A percentile compares a stretch with the other conserved stretches of the same genome.
Evolutionary conservation across 1,284 basidiomycete genomes (phyloP).

Genomic region (Apiotrichum sp.): DNA sequence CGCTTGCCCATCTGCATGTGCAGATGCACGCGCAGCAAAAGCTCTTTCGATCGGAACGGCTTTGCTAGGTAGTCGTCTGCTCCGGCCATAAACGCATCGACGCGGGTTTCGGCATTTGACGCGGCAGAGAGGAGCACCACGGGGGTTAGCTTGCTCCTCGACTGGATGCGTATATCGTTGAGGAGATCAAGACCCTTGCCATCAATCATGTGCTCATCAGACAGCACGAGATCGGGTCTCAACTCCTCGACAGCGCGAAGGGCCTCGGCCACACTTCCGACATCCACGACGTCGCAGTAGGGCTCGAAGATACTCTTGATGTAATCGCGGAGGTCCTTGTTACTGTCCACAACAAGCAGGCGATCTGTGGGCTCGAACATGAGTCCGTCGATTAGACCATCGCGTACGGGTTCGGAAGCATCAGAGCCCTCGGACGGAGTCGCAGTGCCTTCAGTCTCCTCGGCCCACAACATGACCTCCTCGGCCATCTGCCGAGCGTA

Average conservation of each 20-base stretch:
- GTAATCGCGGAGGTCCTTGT: slow-evolving; percentile 28
- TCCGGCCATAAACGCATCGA: slow-evolving; percentile 33
- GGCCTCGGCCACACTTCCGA: slow-evolving; percentile 37
- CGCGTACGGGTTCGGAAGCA: not conserved
- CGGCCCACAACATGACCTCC: not conserved
- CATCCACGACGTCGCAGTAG: slow-evolving; percentile 37
- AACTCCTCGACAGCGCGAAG: slow-evolving; percentile 24
- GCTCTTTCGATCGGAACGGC: slow-evolving; percentile 35
- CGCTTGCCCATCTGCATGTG: slow-evolving; percentile 32
- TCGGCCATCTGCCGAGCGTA: slow-evolving; percentile 15
- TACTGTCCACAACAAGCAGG: slow-evolving; percentile 29
- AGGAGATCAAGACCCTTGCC: slow-evolving; percentile 21
- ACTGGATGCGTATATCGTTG: slow-evolving; percentile 2
- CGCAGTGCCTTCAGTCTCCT: not conserved
- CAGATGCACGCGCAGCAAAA: slow-evolving; percentile 39
- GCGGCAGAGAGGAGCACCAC: slow-evolving; percentile 16
- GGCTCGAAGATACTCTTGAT: slow-evolving; percentile 25
- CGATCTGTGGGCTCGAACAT: slow-evolving; percentile 26
- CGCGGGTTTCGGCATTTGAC: slow-evolving; percentile 18
- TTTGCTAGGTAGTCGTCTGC: slow-evolving; percentile 39
- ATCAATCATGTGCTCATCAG: slow-evolving; percentile 34
- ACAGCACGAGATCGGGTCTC: slow-evolving; percentile 22
- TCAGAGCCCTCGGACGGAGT: not conserved
- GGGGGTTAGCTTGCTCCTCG: slow-evolving; percentile 12
- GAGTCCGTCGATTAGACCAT: slow-evolving; percentile 5